Percentiles rank a stretch among this genome's conserved stretches.
phyloP scores from a whole-genome alignment of 306 rosid species.

The Glycine latifolia region DNA sequence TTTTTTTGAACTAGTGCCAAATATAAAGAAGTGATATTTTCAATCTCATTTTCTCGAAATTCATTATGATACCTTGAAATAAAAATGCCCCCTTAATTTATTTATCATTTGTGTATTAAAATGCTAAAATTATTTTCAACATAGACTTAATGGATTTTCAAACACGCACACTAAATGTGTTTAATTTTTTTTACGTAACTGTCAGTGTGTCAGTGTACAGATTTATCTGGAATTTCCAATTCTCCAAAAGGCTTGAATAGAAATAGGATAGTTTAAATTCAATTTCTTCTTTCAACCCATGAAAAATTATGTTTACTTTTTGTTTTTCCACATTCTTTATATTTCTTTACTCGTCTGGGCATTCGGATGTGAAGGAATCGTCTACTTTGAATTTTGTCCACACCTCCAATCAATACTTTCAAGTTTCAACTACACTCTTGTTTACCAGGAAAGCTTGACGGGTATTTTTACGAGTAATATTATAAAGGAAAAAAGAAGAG shows the following conservation, averaged over 20 bases:
- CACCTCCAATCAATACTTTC: neutral
- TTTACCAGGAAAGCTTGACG: neutral
- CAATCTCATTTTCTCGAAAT: too few relatives aligned
- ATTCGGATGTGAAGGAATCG: neutral
- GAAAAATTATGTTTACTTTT: neutral
- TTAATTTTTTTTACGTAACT: too few relatives aligned
- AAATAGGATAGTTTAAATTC: neutral
- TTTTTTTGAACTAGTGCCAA: too few relatives aligned
- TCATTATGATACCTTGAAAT: too few relatives aligned
- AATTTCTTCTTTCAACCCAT: neutral
- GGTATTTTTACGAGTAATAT: neutral
- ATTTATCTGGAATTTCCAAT: neutral
- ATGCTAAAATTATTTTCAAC: too few relatives aligned
- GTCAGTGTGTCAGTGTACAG: neutral
- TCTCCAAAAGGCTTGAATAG: neutral
- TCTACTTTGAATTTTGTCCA: neutral
- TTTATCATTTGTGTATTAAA: too few relatives aligned
- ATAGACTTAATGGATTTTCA: too few relatives aligned
- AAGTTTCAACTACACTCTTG: neutral
- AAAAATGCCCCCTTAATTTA: too few relatives aligned
- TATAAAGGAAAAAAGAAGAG: neutral
- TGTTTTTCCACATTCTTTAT: neutral
- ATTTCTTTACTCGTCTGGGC: neutral
- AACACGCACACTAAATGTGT: too few relatives aligned
- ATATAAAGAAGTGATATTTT: too few relatives aligned